A percentile compares a stretch with the other conserved stretches of the same genome.
Conservation (phyloP, 129 eudicot genomes). For the Artemisia annua region DNA sequence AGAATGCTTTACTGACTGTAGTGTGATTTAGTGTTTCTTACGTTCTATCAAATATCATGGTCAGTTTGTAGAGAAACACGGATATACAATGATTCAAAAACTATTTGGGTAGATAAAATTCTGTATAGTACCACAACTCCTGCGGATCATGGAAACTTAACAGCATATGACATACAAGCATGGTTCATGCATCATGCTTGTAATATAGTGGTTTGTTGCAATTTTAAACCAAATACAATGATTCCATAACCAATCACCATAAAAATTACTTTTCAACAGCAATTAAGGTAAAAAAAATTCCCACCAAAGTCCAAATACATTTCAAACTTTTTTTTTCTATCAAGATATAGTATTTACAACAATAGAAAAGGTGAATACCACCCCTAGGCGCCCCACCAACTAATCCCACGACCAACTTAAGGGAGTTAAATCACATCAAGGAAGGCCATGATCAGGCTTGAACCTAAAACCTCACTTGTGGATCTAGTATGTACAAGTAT, state of each 20-base stretch:
- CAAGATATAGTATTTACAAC: too few species aligned
- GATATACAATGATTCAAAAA: neutral
- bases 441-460: too few species aligned
- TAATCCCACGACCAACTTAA: too few species aligned
- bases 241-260: neutral
- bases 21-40: neutral
- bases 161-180: neutral
- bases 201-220: neutral
- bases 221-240: slow-evolving; percentile 11
- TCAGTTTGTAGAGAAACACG: neutral
- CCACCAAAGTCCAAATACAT: slow-evolving; percentile 14
- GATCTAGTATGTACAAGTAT: slow-evolving; percentile 35
- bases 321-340: neutral
- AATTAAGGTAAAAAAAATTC: slow-evolving; percentile 12
- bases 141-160: neutral
- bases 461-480: too few species aligned
- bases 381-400: too few species aligned
- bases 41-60: neutral
- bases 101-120: neutral
- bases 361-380: too few species aligned
- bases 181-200: neutral
- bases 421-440: too few species aligned
- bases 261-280: neutral
- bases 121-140: neutral
- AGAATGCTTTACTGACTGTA: neutral